A percentile compares a stretch with the other conserved stretches of the same genome.
Evolutionary conservation across 768 basidiomycete genomes (phyloP).

Genomic region (Tricholoma matsutake): DNA sequence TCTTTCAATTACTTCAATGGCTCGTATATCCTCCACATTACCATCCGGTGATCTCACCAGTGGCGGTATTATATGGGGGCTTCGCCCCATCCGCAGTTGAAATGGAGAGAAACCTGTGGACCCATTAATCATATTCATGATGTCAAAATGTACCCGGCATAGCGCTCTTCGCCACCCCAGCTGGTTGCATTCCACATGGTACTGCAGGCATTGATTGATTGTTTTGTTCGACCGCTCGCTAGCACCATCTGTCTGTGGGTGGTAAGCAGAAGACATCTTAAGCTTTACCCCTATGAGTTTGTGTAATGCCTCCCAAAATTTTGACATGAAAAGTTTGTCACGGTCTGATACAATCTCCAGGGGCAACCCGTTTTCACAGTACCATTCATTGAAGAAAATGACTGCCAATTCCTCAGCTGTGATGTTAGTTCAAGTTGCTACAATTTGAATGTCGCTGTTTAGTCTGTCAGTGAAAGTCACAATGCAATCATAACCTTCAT

Average conservation of each 20-base stretch:
- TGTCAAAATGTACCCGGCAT: no score
- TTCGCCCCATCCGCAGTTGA: constrained; percentile 11
- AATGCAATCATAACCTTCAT: constrained; percentile 24
- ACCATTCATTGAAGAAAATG: no score
- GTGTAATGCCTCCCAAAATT: no score
- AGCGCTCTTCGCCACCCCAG: constrained; percentile 21
- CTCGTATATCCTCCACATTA: neutral
- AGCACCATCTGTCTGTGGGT: no score
- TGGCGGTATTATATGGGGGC: constrained; percentile 21
- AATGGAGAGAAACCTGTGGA: constrained; percentile 18
- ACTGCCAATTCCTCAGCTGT: constrained; percentile 18
- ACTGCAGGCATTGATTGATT: no score
- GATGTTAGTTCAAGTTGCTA: constrained; percentile 5
- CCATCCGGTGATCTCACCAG: constrained; percentile 2
- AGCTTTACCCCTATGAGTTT: no score
- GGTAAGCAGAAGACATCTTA: no score
- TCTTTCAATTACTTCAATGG: constrained; percentile 6
- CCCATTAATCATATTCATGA: no score
- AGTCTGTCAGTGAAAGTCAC: constrained; percentile 25
- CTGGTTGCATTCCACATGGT: constrained; percentile 26
- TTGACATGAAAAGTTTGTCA: no score
- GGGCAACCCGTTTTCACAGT: no score
- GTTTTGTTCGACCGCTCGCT: no score
- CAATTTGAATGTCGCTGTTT: constrained; percentile 20
- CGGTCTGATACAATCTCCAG: no score